These are phyloP conservation scores for Talaromyces nanjingensis DNA, from an alignment of 495 filamentous ascomycete species.

Conservation along the genomic window DNA sequence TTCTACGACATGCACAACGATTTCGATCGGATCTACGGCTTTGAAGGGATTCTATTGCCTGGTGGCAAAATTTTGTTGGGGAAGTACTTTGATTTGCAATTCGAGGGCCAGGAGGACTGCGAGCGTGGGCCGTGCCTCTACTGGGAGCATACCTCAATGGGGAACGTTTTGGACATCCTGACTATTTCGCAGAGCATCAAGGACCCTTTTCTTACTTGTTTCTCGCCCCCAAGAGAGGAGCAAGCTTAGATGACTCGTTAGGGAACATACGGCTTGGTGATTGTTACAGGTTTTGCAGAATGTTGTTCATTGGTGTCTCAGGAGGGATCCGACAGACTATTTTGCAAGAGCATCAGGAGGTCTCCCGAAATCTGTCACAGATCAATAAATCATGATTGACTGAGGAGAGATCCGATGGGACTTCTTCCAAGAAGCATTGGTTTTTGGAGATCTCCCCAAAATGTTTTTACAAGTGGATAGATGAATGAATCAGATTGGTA, in stretches of 20 bases:
- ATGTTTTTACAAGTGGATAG: neutral
- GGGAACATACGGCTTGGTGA: neutral
- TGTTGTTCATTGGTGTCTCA: neutral
- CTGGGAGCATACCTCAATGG: constrained; percentile 33
- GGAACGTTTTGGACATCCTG: neutral
- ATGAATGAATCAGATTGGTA: neutral
- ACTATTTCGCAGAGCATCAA: neutral
- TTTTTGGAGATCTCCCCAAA: neutral
- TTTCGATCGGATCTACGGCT: constrained; percentile 27
- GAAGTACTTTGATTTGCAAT: constrained; percentile 31
- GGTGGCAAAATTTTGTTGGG: constrained; percentile 42
- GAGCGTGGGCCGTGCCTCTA: constrained; percentile 47
- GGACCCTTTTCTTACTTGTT: neutral
- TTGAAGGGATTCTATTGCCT: constrained; percentile 46
- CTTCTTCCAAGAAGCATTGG: neutral
- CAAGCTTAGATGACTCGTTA: neutral
- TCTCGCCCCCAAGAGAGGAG: neutral
- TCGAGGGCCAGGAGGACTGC: constrained; percentile 14
- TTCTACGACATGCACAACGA: constrained; percentile 8
- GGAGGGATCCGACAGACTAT: neutral
- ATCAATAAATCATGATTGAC: neutral
- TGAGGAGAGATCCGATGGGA: neutral
- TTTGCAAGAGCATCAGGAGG: neutral
- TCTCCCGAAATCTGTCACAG: neutral
- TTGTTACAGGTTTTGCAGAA: neutral